Percentiles rank a stretch among this genome's conserved stretches.
Conservation (phyloP, 2,329 filamentous ascomycete genomes). For the Ceratocystis variospora region DNA sequence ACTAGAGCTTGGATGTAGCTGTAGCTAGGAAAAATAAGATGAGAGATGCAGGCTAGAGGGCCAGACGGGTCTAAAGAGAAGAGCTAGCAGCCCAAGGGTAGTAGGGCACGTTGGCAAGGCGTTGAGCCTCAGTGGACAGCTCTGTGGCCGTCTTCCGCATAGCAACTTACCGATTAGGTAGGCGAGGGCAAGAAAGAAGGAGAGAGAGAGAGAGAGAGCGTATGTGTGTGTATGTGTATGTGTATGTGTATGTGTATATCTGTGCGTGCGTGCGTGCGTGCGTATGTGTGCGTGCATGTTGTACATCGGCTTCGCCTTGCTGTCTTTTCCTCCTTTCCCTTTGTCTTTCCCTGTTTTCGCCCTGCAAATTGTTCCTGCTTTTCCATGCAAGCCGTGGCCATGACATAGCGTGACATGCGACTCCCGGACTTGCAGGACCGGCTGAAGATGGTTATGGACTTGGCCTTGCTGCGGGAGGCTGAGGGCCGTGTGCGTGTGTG, state of each 20-base stretch:
- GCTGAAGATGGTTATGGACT: no score
- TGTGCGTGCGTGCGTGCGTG: not conserved
- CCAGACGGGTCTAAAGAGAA: not conserved
- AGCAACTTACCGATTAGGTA: not conserved
- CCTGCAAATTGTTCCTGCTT: no score
- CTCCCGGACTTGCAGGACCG: not conserved
- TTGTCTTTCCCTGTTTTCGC: not conserved
- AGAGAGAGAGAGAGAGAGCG: not conserved
- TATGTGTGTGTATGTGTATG: not conserved
- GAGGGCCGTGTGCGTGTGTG: no score
- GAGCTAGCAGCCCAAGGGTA: not conserved
- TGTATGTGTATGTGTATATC: not conserved
- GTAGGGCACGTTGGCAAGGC: not conserved
- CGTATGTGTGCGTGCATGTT: no score
- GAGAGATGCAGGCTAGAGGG: not conserved
- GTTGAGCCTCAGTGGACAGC: not conserved
- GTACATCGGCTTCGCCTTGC: constrained; percentile 3
- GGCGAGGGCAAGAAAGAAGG: not conserved
- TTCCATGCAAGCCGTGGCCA: not conserved
- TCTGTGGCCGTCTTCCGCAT: no score
- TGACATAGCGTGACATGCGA: not conserved
- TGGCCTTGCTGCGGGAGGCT: no score
- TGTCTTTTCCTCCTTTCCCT: not conserved
- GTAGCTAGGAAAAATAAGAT: not conserved
- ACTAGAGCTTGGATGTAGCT: constrained; percentile 4